Evolutionary conservation across 495 filamentous ascomycete genomes (phyloP), one percentile per base, ranked within the genome.

Genomic region (Penicillium argentinense): DNA sequence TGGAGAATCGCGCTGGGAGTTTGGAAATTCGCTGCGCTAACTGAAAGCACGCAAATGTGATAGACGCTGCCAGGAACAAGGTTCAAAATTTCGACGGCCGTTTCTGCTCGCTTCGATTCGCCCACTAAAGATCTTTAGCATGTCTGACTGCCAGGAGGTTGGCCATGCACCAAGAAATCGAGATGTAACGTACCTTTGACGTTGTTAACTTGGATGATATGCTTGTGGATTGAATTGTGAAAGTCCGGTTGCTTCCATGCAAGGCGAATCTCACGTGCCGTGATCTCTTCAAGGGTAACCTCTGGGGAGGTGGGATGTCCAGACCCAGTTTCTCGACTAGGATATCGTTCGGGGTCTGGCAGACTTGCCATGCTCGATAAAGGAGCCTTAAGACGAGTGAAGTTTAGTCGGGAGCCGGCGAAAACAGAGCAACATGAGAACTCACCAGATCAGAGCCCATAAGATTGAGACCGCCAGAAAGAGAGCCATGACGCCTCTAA

Each of bases 161-260:
- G 14, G 7, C n/a, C 33, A 8, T 17, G 19, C 5, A 13, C 3
- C 7, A 8, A 26, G 18, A 22, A 34, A 8, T 17, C 14, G 7
- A 12, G 8, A 18, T 29, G 2, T 9, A 6, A 2, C 39, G 30
- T 67, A 95, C 91, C 88, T 71, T 90, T 91, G 25, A 89, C 83
- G 25, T 91, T 91, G 60, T 98, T 97, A 43, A 97, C 83, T 55
- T 95, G 88, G 27, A 98, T 90, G 17, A 91, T 80, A 62, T 95
- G 89, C 69, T 91, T 93, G 11, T 86, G 76, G 40, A 91, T 86
- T 9, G 87, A 85, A 46, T 87, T 84, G 42, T 84, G 84, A 58
- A 83, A 79, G 30, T 87, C 83, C 1, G 87, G 84, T 39, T 87
- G 79, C 42, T 89, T 90, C 90, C 91, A 97, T 57, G 91, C 90